Evolutionary conservation across 2,329 filamentous ascomycete genomes (phyloP).

Genomic region (Alternaria postmessia): DNA sequence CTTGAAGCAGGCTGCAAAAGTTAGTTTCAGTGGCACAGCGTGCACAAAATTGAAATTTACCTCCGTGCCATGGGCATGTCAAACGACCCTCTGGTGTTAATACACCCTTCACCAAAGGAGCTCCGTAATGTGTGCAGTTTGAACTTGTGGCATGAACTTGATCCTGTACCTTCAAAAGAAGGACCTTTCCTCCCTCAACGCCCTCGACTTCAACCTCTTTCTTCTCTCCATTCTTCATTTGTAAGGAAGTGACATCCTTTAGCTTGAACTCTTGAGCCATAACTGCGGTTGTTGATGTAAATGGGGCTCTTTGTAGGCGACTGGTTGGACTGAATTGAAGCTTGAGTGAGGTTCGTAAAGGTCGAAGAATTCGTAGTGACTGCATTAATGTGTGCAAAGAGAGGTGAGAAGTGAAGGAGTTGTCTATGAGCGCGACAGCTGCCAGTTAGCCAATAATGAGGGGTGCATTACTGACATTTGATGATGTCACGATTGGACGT

Average conservation of each 20-base stretch:
- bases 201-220: slow-evolving; percentile 91
- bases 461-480: slow-evolving; percentile 12
- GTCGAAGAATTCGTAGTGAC: slow-evolving; percentile 33
- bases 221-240: slow-evolving; percentile 82
- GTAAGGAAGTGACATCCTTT: slow-evolving; percentile 77
- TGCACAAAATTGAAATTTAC: slow-evolving; percentile 53
- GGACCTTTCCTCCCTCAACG: slow-evolving; percentile 82
- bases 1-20: slow-evolving; percentile 82
- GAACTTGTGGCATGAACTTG: slow-evolving; percentile 80
- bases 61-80: slow-evolving; percentile 96
- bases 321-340: slow-evolving; percentile 24
- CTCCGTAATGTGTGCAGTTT: slow-evolving; percentile 91
- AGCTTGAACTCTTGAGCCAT: slow-evolving; percentile 66
- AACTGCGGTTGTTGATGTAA: slow-evolving; percentile 38
- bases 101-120: slow-evolving; percentile 85
- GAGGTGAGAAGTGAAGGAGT: slow-evolving; percentile 2
- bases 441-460: slow-evolving; percentile 19
- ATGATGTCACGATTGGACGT: slow-evolving; percentile 27
- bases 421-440: slow-evolving; percentile 12
- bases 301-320: slow-evolving; percentile 29
- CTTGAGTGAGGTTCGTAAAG: slow-evolving; percentile 33
- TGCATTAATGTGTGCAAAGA: slow-evolving; percentile 33
- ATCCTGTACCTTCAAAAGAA: slow-evolving; percentile 81
- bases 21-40: slow-evolving; percentile 11
- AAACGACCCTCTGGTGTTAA: slow-evolving; percentile 81